Conservation (phyloP, 768 basidiomycete genomes). For the Lactarius evosmus region DNA sequence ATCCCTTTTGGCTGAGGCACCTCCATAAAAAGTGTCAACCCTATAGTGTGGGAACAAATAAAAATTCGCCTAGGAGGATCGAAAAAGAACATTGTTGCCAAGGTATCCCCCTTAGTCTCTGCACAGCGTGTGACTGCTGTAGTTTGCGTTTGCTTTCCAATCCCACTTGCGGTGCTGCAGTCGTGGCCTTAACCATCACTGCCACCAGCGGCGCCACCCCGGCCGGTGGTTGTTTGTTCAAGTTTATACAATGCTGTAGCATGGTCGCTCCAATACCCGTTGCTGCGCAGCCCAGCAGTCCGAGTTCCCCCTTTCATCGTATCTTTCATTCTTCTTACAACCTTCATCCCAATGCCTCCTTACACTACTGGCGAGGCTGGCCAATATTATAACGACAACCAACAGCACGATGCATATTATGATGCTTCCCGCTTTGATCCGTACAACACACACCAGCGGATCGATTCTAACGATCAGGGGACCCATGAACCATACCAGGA, state of each 20-base stretch:
- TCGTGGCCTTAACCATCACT: not conserved
- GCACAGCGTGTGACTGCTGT: not conserved
- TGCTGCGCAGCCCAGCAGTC: constrained; percentile 3
- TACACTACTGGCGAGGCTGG: not conserved
- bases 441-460: constrained; percentile 39
- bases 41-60: not conserved
- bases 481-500: constrained; percentile 34
- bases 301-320: not conserved
- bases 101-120: not conserved
- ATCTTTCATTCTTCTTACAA: not conserved
- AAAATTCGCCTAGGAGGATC: not conserved
- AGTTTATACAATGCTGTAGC: constrained; percentile 18
- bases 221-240: constrained; percentile 8
- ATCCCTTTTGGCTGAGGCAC: not conserved
- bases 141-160: not conserved
- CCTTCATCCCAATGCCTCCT: constrained; percentile 3
- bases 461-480: constrained; percentile 53
- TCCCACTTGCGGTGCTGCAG: not conserved
- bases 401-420: constrained; percentile 8
- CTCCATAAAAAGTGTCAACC: not conserved
- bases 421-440: constrained; percentile 47
- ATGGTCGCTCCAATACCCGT: not conserved
- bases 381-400: constrained; percentile 1
- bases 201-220: not conserved
- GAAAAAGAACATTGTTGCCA: not conserved